Percentiles rank a stretch among this genome's conserved stretches.
Conservation (phyloP, 2,329 filamentous ascomycete genomes). For the Aureobasidium sp. region DNA sequence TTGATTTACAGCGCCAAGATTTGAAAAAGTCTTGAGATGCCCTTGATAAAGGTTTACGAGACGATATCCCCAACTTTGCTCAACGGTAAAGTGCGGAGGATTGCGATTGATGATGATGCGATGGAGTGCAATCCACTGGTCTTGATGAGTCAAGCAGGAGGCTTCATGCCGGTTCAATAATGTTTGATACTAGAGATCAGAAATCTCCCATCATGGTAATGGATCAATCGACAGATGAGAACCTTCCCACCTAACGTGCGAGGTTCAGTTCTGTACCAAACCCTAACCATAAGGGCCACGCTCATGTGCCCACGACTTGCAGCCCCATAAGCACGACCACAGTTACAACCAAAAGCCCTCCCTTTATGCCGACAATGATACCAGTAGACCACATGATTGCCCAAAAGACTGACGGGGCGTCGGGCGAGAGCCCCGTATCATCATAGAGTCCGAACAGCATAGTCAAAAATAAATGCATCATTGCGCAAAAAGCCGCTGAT, state of each 20-base stretch:
- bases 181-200: background rate
- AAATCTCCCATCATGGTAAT: too few relatives aligned
- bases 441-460: background rate
- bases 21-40: background rate
- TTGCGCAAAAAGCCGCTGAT: background rate
- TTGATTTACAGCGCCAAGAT: background rate
- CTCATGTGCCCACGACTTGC: background rate
- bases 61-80: background rate
- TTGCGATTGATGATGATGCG: background rate
- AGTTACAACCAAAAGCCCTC: background rate
- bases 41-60: background rate
- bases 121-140: background rate
- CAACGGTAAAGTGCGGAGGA: background rate
- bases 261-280: too few relatives aligned
- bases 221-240: too few relatives aligned
- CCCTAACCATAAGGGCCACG: too few relatives aligned
- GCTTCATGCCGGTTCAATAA: background rate
- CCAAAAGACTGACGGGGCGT: background rate
- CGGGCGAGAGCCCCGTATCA: background rate
- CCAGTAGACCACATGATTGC: background rate
- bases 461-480: background rate
- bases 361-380: background rate
- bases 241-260: too few relatives aligned
- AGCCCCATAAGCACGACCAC: background rate
- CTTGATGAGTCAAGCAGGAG: background rate